Percentiles rank a stretch among this genome's conserved stretches.
These are phyloP conservation scores for Fusarium denticulatum DNA, from an alignment of 2,329 filamentous ascomycete genomes.

Conservation along the genomic window DNA sequence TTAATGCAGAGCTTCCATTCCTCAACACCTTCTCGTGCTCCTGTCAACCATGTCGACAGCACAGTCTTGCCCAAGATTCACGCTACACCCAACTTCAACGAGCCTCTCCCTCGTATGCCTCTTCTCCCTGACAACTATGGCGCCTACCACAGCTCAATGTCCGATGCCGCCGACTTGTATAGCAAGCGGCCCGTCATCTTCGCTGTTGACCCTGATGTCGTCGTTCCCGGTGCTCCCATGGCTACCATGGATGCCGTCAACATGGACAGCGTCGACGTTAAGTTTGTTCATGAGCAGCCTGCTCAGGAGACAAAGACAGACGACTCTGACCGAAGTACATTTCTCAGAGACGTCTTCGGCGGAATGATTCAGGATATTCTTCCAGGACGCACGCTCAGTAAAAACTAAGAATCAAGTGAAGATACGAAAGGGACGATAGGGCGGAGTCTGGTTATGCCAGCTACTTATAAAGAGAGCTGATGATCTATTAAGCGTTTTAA, in stretches of 20 bases:
- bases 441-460: not conserved
- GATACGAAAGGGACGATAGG: constrained; percentile 8
- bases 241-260: constrained; percentile 68
- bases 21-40: constrained; percentile 54
- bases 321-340: constrained; percentile 48
- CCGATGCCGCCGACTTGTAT: constrained; percentile 53
- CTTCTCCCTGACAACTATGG: constrained; percentile 68
- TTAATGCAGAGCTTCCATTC: constrained; percentile 72
- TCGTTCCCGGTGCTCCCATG: constrained; percentile 61
- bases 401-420: constrained; percentile 10
- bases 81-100: constrained; percentile 43
- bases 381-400: constrained; percentile 24
- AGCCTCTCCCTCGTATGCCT: constrained; percentile 62
- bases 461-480: constrained; percentile 17
- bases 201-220: constrained; percentile 64
- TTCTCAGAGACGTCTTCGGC: constrained; percentile 66
- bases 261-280: constrained; percentile 65
- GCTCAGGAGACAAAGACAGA: constrained; percentile 42
- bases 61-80: constrained; percentile 62
- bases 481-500: constrained; percentile 40
- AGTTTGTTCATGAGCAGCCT: constrained; percentile 57
- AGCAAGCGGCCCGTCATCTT: constrained; percentile 63
- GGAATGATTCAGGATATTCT: constrained; percentile 64
- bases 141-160: constrained; percentile 53
- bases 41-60: constrained; percentile 59